A percentile compares a stretch with the other conserved stretches of the same genome.
These are phyloP conservation scores for Cichorium intybus DNA, from an alignment of 140 eudicot genomes.

Conservation along the genomic window DNA sequence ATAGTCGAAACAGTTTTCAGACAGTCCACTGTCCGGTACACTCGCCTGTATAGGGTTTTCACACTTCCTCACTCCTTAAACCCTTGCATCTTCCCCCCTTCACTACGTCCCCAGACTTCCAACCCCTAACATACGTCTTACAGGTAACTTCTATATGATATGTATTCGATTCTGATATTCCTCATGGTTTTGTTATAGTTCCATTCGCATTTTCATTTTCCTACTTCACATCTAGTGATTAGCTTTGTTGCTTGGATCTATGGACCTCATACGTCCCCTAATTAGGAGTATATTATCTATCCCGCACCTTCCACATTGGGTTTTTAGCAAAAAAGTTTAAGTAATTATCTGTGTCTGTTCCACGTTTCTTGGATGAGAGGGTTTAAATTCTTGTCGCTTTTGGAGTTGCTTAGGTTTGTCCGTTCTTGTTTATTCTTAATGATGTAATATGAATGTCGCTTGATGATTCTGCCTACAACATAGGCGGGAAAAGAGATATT, in stretches of 20 bases:
- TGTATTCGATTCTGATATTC: not conserved
- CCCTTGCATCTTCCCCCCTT: not conserved
- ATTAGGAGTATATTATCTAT: not conserved
- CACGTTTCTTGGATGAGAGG: not conserved
- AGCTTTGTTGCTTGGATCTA: not conserved
- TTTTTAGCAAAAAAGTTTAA: not conserved
- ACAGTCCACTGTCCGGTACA: not conserved
- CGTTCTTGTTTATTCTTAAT: not conserved
- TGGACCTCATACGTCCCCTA: not conserved
- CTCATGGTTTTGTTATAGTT: not conserved
- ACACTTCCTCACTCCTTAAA: not conserved
- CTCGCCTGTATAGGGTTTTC: slow-evolving; percentile 13
- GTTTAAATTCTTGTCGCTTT: not conserved
- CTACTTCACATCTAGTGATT: not conserved
- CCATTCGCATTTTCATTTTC: not conserved
- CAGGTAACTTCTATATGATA: not conserved
- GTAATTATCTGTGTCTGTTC: not conserved
- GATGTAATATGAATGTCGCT: not conserved
- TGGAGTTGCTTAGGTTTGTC: not conserved
- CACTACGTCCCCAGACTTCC: not conserved
- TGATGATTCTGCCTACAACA: not conserved
- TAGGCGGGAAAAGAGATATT: no score
- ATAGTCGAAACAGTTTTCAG: not conserved
- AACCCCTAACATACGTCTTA: not conserved
- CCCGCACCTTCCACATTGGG: not conserved